phyloP scores from a whole-genome alignment of 1,284 basidiomycete genomes.

The Flammula alnicola region DNA sequence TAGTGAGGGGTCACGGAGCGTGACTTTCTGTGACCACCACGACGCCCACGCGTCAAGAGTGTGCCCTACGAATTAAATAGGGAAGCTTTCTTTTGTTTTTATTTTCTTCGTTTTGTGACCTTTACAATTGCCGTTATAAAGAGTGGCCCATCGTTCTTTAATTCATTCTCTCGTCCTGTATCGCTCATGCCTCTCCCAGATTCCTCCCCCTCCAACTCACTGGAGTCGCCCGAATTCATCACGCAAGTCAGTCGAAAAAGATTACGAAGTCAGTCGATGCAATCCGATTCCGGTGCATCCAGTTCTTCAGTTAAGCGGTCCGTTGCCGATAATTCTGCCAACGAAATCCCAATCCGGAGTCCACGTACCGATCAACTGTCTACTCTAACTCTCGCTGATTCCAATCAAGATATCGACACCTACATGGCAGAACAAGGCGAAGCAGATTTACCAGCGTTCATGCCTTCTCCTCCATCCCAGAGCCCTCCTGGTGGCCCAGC shows the following conservation, averaged over 20 bases:
- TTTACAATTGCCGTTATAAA: constrained; percentile 17
- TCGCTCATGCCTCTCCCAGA: constrained; percentile 32
- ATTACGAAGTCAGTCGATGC: constrained; percentile 52
- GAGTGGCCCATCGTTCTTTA: constrained; percentile 24
- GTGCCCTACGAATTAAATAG: constrained; percentile 8
- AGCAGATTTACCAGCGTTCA: constrained; percentile 34
- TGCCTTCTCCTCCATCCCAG: constrained; percentile 27
- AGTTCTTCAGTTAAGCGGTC: constrained; percentile 75
- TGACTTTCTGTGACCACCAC: neutral
- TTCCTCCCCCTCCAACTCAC: constrained; percentile 30
- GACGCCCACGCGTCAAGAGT: constrained; percentile 21
- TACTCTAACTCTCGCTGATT: constrained; percentile 43
- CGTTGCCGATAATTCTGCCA: constrained; percentile 59
- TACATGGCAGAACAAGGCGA: constrained; percentile 76
- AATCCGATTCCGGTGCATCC: constrained; percentile 54
- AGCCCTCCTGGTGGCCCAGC: constrained; percentile 29
- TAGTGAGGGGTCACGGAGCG: too few species aligned
- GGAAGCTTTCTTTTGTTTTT: constrained; percentile 18
- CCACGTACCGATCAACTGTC: constrained; percentile 49
- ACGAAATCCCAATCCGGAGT: constrained; percentile 44
- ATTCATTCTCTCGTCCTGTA: constrained; percentile 19
- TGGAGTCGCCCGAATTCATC: constrained; percentile 31
- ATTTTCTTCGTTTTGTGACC: constrained; percentile 10
- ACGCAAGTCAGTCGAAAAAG: constrained; percentile 48
- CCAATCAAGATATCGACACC: constrained; percentile 60